phyloP scores from a whole-genome alignment of 2,329 filamentous ascomycete genomes.

The Colletotrichum lupini region DNA sequence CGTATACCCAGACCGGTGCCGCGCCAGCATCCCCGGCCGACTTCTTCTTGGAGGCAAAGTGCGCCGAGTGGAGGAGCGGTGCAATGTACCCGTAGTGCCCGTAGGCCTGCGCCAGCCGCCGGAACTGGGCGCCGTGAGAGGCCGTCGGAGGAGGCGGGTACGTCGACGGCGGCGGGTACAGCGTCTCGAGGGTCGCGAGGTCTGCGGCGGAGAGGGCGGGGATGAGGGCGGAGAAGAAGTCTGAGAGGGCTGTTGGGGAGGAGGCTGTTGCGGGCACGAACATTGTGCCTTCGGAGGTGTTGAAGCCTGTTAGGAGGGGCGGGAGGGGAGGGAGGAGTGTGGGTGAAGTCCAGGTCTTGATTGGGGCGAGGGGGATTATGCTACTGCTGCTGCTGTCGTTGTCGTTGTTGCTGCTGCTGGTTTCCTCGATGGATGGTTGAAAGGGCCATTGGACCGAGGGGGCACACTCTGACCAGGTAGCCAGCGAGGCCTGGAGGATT shows the following conservation, averaged over 20 bases:
- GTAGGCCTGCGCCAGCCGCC: conserved; percentile 69
- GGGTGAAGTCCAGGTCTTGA: conserved; percentile 66
- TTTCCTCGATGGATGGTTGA: conserved; percentile 74
- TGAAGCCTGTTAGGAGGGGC: conserved; percentile 73
- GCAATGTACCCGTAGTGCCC: conserved; percentile 74
- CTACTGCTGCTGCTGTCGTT: conserved; percentile 42
- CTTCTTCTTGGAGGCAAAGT: conserved; percentile 49
- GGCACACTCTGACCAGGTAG: conserved; percentile 57
- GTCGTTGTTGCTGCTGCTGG: conserved; percentile 51
- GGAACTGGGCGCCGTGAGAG: conserved; percentile 64
- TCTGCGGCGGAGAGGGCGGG: conserved; percentile 65
- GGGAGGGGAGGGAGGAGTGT: conserved; percentile 66
- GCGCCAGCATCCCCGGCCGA: no score
- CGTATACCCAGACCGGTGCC: conserved; percentile 65
- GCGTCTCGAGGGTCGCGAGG: conserved; percentile 61
- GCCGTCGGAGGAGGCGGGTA: conserved; percentile 24
- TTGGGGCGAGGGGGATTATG: conserved; percentile 66
- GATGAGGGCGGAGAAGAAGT: conserved; percentile 73
- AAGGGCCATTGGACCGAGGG: conserved; percentile 69
- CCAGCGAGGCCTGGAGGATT: conserved; percentile 53
- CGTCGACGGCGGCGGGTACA: conserved; percentile 65
- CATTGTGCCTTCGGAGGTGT: conserved; percentile 74
- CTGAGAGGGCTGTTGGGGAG: conserved; percentile 49
- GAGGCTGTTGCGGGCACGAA: conserved; percentile 66
- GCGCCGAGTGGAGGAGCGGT: conserved; percentile 70